Evolutionary conservation across 1,284 basidiomycete genomes (phyloP).

Genomic region (Takashimella koratensis): DNA sequence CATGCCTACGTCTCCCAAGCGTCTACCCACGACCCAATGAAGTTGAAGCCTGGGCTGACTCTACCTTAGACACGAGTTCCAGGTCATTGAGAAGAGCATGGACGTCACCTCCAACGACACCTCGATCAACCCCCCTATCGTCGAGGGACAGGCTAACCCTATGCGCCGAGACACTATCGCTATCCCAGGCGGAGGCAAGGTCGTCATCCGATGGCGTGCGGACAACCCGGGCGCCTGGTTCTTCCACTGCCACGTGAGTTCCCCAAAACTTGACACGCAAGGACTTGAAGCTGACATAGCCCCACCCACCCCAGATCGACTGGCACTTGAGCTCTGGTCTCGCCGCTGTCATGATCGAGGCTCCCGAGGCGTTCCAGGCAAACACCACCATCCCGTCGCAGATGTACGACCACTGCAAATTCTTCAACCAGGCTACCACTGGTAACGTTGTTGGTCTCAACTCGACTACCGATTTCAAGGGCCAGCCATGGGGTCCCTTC

Average conservation of each 20-base stretch:
- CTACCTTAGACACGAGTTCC: constrained; percentile 77
- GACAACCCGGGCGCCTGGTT: constrained; percentile 57
- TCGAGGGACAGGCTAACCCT: constrained; percentile 74
- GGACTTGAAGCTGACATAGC: background rate
- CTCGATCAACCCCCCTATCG: constrained; percentile 71
- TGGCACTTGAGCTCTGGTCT: constrained; percentile 49
- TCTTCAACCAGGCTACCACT: constrained; percentile 57
- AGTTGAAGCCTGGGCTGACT: too few relatives aligned
- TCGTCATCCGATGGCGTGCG: constrained; percentile 50
- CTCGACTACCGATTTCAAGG: constrained; percentile 45
- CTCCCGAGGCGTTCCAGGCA: constrained; percentile 44
- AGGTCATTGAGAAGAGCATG: constrained; percentile 66
- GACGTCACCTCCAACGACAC: constrained; percentile 76
- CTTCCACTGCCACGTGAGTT: constrained; percentile 48
- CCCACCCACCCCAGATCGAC: constrained; percentile 25
- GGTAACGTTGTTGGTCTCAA: constrained; percentile 61
- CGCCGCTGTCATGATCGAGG: constrained; percentile 49
- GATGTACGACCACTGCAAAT: constrained; percentile 64
- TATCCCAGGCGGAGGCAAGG: constrained; percentile 50
- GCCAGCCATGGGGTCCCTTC: constrained; percentile 66
- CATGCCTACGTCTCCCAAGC: background rate
- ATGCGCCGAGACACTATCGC: constrained; percentile 67
- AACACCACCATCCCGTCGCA: constrained; percentile 32
- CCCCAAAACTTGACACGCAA: background rate
- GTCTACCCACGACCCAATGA: too few relatives aligned